Evolutionary conservation across 2,329 filamentous ascomycete species (phyloP).

Genomic region (Cryphonectria naterciae): DNA sequence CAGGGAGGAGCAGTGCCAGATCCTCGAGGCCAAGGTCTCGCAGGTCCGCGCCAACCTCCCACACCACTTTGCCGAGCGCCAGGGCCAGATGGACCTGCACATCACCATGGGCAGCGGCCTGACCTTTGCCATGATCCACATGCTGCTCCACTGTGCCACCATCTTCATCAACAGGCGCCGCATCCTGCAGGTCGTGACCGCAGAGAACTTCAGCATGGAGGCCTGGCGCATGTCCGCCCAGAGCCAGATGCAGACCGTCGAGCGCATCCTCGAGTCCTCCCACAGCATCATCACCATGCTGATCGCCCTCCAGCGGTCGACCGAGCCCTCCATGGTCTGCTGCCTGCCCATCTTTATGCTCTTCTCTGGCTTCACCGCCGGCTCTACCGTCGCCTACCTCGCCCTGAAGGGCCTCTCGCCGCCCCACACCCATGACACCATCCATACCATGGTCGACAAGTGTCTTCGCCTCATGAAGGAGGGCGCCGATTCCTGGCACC

Average conservation of each 20-base stretch:
- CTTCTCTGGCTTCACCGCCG: conserved; percentile 64
- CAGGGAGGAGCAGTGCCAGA: conserved; percentile 56
- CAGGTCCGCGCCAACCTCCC: conserved; percentile 58
- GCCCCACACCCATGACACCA: conserved; percentile 59
- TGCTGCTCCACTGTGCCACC: conserved; percentile 62
- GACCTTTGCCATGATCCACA: conserved; percentile 66
- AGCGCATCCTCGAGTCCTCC: conserved; percentile 61
- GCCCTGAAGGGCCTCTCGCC: conserved; percentile 65
- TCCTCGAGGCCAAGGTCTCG: conserved; percentile 59
- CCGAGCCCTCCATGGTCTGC: conserved; percentile 62
- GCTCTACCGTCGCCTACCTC: conserved; percentile 64
- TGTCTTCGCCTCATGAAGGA: conserved; percentile 63
- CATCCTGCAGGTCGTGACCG: conserved; percentile 60
- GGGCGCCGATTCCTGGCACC: conserved; percentile 62
- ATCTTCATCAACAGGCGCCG: conserved; percentile 65
- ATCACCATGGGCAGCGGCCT: conserved; percentile 68
- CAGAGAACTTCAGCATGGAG: conserved; percentile 57
- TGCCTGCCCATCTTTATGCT: conserved; percentile 68
- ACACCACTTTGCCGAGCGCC: conserved; percentile 64
- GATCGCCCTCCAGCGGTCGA: conserved; percentile 57
- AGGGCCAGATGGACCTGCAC: conserved; percentile 63
- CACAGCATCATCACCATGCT: conserved; percentile 62
- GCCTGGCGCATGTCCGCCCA: conserved; percentile 55
- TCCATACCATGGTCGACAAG: conserved; percentile 60
- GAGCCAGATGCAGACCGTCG: conserved; percentile 55